Conservation (phyloP, 495 filamentous ascomycete species). For the Apiosordaria backusii region DNA sequence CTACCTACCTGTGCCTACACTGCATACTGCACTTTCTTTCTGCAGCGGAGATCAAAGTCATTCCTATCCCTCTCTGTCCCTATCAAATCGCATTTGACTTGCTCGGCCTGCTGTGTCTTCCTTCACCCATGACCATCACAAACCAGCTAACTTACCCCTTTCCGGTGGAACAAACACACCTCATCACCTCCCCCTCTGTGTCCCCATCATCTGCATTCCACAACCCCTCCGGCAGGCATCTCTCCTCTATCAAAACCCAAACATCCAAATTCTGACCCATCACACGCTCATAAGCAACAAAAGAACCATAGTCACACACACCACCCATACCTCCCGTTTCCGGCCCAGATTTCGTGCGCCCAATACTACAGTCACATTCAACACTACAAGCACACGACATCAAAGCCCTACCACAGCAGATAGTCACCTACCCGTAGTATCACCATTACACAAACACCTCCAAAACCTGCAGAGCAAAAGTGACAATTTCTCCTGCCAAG, state of each 20-base stretch:
- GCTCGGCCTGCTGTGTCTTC: background rate
- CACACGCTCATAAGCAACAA: background rate
- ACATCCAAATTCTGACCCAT: background rate
- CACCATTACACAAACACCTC: background rate
- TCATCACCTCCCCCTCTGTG: background rate
- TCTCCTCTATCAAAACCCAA: background rate
- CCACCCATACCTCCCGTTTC: background rate
- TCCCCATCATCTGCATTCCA: background rate
- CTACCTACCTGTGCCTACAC: background rate
- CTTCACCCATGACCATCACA: background rate
- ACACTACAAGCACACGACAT: background rate
- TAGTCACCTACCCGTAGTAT: background rate
- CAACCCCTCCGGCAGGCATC: background rate
- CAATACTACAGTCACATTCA: background rate
- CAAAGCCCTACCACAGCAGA: background rate
- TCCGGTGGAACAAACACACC: background rate
- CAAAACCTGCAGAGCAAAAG: too few relatives aligned
- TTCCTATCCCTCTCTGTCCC: background rate
- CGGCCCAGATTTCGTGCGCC: background rate
- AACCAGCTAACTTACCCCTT: background rate
- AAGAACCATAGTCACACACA: background rate
- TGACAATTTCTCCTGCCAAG: background rate
- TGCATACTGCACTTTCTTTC: background rate
- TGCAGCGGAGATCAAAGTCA: background rate
- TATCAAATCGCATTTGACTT: background rate